Conservation (phyloP, 495 filamentous ascomycete genomes). For the Neurospora sublineolata region DNA sequence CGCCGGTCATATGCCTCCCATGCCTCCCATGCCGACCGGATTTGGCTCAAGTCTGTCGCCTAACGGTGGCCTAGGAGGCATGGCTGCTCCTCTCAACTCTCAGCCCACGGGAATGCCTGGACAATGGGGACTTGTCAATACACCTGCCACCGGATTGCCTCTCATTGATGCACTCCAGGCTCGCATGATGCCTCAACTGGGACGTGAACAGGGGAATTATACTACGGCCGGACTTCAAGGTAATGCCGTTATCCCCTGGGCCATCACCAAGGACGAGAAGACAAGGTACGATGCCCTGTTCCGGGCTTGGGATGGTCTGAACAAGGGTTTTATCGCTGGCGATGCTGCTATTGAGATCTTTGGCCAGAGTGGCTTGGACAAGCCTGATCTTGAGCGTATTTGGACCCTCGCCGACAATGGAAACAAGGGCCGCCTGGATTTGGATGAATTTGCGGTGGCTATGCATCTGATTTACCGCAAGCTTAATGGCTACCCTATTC, state of each 20-base stretch:
- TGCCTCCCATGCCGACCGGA: constrained; percentile 91
- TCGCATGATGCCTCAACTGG: constrained; percentile 96
- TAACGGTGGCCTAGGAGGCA: constrained; percentile 37
- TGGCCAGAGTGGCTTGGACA: constrained; percentile 87
- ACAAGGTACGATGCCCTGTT: constrained; percentile 93
- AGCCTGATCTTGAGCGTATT: constrained; percentile 76
- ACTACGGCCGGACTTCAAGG: constrained; percentile 81
- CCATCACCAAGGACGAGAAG: constrained; percentile 98
- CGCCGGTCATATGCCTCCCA: constrained; percentile 70
- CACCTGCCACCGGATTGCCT: constrained; percentile 76
- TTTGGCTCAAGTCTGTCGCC: constrained; percentile 59
- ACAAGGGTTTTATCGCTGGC: constrained; percentile 85
- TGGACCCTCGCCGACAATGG: constrained; percentile 93
- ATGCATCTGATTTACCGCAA: constrained; percentile 99
- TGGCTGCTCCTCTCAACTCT: constrained; percentile 58
- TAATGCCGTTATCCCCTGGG: constrained; percentile 94
- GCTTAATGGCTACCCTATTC: constrained; percentile 88
- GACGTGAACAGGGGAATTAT: constrained; percentile 75
- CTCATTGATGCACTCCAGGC: constrained; percentile 89
- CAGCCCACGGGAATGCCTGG: constrained; percentile 96
- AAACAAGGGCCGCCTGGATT: constrained; percentile 85
- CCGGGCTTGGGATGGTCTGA: constrained; percentile 91
- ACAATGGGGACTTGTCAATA: constrained; percentile 96
- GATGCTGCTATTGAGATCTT: constrained; percentile 96
- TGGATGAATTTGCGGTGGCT: constrained; percentile 96